These are phyloP conservation scores for Calocybe gambosa DNA, from an alignment of 1,284 basidiomycete genomes.

Conservation along the genomic window DNA sequence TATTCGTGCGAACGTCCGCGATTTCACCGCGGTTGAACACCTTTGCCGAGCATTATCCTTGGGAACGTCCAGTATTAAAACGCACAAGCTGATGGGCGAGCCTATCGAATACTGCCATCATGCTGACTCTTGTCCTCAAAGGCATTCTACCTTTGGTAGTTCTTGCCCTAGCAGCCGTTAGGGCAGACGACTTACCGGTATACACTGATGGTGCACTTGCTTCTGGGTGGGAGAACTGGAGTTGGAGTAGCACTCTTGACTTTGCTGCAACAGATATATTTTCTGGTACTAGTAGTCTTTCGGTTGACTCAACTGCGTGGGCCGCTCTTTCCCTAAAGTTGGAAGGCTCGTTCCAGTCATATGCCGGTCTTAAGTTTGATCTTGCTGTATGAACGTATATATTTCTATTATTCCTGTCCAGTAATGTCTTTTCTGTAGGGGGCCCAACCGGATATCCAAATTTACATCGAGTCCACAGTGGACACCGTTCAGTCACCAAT, in stretches of 20 bases:
- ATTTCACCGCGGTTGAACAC: constrained; percentile 10
- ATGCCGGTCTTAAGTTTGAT: constrained; percentile 41
- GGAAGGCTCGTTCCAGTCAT: constrained; percentile 31
- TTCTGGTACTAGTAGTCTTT: constrained; percentile 36
- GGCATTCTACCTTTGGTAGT: constrained; percentile 9
- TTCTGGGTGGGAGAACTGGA: constrained; percentile 46
- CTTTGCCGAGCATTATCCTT: constrained; percentile 15
- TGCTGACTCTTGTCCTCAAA: constrained; percentile 9
- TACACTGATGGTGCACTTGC: constrained; percentile 34
- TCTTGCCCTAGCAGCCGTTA: constrained; percentile 12
- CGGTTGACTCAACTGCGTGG: constrained; percentile 33
- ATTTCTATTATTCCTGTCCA: not conserved
- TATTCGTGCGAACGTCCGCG: constrained; percentile 3
- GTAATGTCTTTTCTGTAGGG: constrained; percentile 23
- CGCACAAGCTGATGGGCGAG: not conserved
- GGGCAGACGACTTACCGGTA: constrained; percentile 28
- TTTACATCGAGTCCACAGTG: constrained; percentile 31
- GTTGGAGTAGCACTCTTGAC: constrained; percentile 39
- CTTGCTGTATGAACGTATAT: constrained; percentile 29
- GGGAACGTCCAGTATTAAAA: constrained; percentile 8
- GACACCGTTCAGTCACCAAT: constrained; percentile 29
- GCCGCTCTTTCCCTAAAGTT: constrained; percentile 40
- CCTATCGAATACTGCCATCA: not conserved
- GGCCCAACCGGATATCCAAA: constrained; percentile 32
- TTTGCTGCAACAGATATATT: constrained; percentile 40